phyloP scores from a whole-genome alignment of 2,329 filamentous ascomycete genomes.

The Calonectria pauciramosa region DNA sequence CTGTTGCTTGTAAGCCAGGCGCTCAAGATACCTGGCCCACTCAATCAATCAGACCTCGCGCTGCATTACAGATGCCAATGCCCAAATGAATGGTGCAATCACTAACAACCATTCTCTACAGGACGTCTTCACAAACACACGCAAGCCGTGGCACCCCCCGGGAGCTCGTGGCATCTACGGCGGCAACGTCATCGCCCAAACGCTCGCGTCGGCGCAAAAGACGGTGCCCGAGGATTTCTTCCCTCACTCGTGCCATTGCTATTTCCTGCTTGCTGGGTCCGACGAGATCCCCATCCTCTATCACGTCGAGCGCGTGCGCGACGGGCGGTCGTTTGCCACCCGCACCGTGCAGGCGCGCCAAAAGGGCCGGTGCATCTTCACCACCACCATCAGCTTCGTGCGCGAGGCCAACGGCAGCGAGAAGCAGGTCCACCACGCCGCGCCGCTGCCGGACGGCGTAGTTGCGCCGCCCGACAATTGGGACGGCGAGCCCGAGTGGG shows the following conservation, averaged over 20 bases:
- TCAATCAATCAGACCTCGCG: neutral
- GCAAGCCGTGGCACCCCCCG: slow-evolving; percentile 90
- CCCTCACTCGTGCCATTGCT: slow-evolving; percentile 98
- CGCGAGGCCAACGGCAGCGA: slow-evolving; percentile 70
- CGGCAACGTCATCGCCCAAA: slow-evolving; percentile 93
- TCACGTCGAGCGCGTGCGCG: slow-evolving; percentile 93
- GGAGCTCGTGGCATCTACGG: slow-evolving; percentile 95
- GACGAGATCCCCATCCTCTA: slow-evolving; percentile 89
- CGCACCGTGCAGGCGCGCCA: slow-evolving; percentile 97
- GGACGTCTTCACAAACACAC: slow-evolving; percentile 96
- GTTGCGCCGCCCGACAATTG: slow-evolving; percentile 53
- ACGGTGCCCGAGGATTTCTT: slow-evolving; percentile 87
- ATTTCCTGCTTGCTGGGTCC: slow-evolving; percentile 94
- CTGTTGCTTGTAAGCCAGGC: neutral
- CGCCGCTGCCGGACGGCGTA: slow-evolving; percentile 66
- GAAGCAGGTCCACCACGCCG: slow-evolving; percentile 74
- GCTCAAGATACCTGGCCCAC: neutral
- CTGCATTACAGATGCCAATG: neutral
- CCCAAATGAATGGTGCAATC: neutral
- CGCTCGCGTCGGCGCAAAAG: slow-evolving; percentile 86
- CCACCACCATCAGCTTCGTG: slow-evolving; percentile 92
- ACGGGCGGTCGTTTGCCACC: slow-evolving; percentile 90
- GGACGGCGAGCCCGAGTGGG: slow-evolving; percentile 65
- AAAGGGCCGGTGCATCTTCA: slow-evolving; percentile 91
- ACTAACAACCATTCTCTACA: slow-evolving; percentile 48